phyloP scores from a whole-genome alignment of 768 basidiomycete genomes.

The Asterophora lycoperdoides region DNA sequence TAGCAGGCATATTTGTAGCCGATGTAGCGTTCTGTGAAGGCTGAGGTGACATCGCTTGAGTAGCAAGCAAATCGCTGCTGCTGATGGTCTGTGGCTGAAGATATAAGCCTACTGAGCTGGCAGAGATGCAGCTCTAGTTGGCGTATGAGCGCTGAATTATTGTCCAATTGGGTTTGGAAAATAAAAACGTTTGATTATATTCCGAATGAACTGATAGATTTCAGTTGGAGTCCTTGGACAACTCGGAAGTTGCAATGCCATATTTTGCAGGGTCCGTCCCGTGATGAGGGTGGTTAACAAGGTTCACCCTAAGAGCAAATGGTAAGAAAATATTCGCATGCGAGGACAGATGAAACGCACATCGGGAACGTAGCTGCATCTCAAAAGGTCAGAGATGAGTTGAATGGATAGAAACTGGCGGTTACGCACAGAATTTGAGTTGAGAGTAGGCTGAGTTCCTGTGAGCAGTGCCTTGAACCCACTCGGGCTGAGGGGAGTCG shows the following conservation, averaged over 20 bases:
- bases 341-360: constrained; percentile 35
- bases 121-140: too few relatives aligned
- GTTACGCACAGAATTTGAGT: constrained; percentile 79
- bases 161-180: too few relatives aligned
- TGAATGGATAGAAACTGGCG: constrained; percentile 4
- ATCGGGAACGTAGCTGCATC: constrained; percentile 67
- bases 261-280: constrained; percentile 86
- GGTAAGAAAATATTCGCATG: constrained; percentile 1
- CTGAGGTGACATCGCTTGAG: too few relatives aligned
- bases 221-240: constrained; percentile 20
- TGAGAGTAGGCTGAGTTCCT: constrained; percentile 92
- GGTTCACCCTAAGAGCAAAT: constrained; percentile 73
- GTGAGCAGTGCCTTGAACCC: constrained; percentile 84
- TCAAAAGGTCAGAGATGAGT: constrained; percentile 10
- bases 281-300: constrained; percentile 87
- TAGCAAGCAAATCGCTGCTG: too few relatives aligned
- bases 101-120: too few relatives aligned
- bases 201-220: constrained; percentile 1
- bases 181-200: neutral
- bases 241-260: constrained; percentile 27
- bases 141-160: too few relatives aligned
- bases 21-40: too few relatives aligned
- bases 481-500: constrained; percentile 71
- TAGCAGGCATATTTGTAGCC: too few relatives aligned
- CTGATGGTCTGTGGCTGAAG: too few relatives aligned